Evolutionary conservation across 2,329 filamentous ascomycete genomes (phyloP).

Genomic region (Colletotrichum liriopes): DNA sequence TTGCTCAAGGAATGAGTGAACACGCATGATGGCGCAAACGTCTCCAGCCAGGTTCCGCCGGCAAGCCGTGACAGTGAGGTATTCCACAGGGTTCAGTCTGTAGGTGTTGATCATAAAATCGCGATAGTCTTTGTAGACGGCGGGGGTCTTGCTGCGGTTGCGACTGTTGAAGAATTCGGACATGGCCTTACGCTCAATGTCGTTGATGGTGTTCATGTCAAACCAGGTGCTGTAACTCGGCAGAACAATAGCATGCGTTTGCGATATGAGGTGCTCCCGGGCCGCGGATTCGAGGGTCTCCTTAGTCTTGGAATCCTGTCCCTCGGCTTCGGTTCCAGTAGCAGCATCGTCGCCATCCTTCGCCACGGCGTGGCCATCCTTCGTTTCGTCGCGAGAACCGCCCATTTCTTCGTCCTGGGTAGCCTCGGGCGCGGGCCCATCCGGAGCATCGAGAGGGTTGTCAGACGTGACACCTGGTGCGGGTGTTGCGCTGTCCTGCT

Average conservation of each 20-base stretch:
- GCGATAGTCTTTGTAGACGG: conserved; percentile 98
- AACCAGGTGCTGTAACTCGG: conserved; percentile 99
- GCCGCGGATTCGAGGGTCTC: conserved; percentile 87
- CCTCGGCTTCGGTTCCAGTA: conserved; percentile 62
- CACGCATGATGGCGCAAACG: conserved; percentile 98
- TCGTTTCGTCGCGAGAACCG: conserved; percentile 69
- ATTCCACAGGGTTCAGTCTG: conserved; percentile 94
- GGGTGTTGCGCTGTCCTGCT: conserved; percentile 74
- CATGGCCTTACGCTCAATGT: conserved; percentile 92
- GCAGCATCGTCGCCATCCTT: conserved; percentile 62
- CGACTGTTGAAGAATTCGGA: conserved; percentile 99
- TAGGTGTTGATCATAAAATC: conserved; percentile 99
- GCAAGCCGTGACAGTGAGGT: conserved; percentile 96
- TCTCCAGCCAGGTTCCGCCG: conserved; percentile 95
- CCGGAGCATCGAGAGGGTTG: conserved; percentile 79
- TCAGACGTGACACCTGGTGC: conserved; percentile 69
- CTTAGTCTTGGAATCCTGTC: conserved; percentile 80
- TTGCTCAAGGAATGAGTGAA: conserved; percentile 97
- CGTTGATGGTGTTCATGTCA: conserved; percentile 94
- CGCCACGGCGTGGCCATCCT: conserved; percentile 59
- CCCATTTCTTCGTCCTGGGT: conserved; percentile 87
- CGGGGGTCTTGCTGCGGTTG: conserved; percentile 97
- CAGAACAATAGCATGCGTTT: conserved; percentile 95
- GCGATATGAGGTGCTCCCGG: conserved; percentile 90
- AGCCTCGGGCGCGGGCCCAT: conserved; percentile 74